Base-by-base conservation (phyloP, 805 yeast species). In the Kuraishia hungarica region DNA sequence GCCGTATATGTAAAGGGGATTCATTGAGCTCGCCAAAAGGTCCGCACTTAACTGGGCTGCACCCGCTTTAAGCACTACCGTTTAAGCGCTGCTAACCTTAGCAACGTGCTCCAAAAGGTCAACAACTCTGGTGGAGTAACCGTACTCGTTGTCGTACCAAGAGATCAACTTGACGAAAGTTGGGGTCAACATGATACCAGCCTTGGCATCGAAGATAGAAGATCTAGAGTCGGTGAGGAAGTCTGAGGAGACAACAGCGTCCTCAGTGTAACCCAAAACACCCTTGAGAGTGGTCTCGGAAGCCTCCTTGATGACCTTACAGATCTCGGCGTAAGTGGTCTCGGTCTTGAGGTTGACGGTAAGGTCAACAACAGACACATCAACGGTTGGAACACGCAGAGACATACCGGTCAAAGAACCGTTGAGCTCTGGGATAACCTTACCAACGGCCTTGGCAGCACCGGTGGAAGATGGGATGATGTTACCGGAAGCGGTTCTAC, bases 371-470 rank as follows among this genome's bases (percentile, higher is more conserved):
- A 90, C 94, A 60, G 97, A 90, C 59, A 90, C 96, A 72, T 90
- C 96, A 63, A 83, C 83, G 71, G 97, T 90, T 74, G 97, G 97
- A 60, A 90, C 96, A 79, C 97, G 87, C 77, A 90, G 79, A 60
- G 96, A 84, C 84, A 89, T 80, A 81, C 97, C 97, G 63, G 97
- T 90, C 74, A 90, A 86, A 80, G 89, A 89, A 70, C 97, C 97
- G 77, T 86, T 85, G 68, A 90, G 82, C 68, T 80, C 86, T 63
- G 97, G 97, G 68, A 90, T 86, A 67, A 90, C 96, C 83, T 89
- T 89, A 74, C 96, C 96, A 67, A 90, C 97, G 63, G 96, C 96
- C 86, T 90, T 90, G 70, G 97, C 97, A 68, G 97, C 97, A 84
- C 97, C 97, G 61, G 97, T 90, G 61, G 96, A 87, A 48, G 96